Percentiles rank a stretch among this genome's conserved stretches.
phyloP scores from a whole-genome alignment of 1,139 yeast species.

The Debaryomyces singareniensis region DNA sequence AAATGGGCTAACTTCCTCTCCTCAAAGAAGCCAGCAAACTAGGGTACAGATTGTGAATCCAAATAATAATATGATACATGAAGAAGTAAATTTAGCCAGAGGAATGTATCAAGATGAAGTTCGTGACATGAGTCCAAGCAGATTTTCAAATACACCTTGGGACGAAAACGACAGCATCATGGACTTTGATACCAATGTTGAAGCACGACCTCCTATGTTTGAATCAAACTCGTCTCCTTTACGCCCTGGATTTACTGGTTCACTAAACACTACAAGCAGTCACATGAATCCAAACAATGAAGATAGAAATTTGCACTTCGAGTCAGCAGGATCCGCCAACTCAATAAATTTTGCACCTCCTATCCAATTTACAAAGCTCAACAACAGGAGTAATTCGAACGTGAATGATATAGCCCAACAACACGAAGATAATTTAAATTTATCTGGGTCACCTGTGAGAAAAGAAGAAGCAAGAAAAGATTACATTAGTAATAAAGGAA shows the following conservation, averaged over 20 bases:
- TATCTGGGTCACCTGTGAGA: no score
- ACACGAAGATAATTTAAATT: neutral
- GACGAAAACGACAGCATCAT: conserved; percentile 28
- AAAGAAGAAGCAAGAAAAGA: no score
- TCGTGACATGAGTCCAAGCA: conserved; percentile 1
- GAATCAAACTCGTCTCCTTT: conserved; percentile 2
- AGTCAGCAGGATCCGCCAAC: conserved; percentile 31
- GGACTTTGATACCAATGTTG: conserved; percentile 34
- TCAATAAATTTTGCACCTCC: conserved; percentile 38
- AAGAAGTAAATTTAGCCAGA: conserved; percentile 1
- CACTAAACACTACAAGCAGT: neutral
- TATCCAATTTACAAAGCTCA: conserved; percentile 35
- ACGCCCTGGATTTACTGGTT: conserved; percentile 2
- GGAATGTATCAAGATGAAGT: conserved; percentile 3
- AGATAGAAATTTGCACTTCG: conserved; percentile 15
- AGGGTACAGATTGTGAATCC: no score
- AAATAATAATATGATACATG: no score
- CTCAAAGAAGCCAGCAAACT: no score
- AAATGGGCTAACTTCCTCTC: no score
- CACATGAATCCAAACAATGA: conserved; percentile 1
- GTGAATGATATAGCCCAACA: conserved; percentile 17
- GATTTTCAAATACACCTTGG: no score
- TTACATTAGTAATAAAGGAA: conserved; percentile 3
- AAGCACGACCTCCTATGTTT: conserved; percentile 13
- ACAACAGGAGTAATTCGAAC: conserved; percentile 36